Base-by-base conservation (phyloP, 2,329 filamentous ascomycete species). In the Colletotrichum sansevieriae region DNA sequence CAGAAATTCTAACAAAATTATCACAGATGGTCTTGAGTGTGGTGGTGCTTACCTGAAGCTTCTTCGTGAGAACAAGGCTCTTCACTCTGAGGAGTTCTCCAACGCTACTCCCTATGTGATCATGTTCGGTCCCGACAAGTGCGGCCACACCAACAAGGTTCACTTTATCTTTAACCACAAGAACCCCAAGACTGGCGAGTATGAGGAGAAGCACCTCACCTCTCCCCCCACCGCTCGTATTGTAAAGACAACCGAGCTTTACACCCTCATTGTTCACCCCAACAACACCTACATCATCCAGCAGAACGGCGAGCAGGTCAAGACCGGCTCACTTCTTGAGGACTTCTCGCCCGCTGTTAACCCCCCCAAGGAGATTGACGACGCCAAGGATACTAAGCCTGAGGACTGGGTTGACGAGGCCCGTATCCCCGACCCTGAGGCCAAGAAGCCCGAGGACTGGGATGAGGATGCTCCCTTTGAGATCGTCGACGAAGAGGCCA, bases 91-190 rank as follows among this genome's bases (percentile, higher is more conserved):
- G 73, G 96, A 99, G 86, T 99, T 99, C 87, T 94, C 93, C 82
- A 98, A 99, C 84, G 90, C 92, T 71, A 97, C 95, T 49, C 96
- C 96, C 56, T 99, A 99, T 80, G 93, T 99, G 75, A 97, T 99
- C 88, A 99, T 99, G 96, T 99, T 99, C 80, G 96, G 96, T 75
- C 96, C 96, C 76, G 96, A 99, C 87, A 98, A 98, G 91, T 99
- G 96, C 82, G 96, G 96, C 82, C 89, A 94, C 80, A 98, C 94
- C 83, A 99, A 99, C 91, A 98, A 98, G 92, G 93, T 97, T 61
- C 88, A 90, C 83, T 97, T 99, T 86, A 99, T 99, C 83, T 97
- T 99, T 90, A 96, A 97, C 84, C 96, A 99, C 92, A 99, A 98
- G 93, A 99, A 98, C 90, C 96, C 96, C 80, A 98, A 97, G 92